Percentiles rank a stretch among this genome's conserved stretches.
Evolutionary conservation across 2,329 filamentous ascomycete species (phyloP).

Genomic region (Diplodia scrobiculata): DNA sequence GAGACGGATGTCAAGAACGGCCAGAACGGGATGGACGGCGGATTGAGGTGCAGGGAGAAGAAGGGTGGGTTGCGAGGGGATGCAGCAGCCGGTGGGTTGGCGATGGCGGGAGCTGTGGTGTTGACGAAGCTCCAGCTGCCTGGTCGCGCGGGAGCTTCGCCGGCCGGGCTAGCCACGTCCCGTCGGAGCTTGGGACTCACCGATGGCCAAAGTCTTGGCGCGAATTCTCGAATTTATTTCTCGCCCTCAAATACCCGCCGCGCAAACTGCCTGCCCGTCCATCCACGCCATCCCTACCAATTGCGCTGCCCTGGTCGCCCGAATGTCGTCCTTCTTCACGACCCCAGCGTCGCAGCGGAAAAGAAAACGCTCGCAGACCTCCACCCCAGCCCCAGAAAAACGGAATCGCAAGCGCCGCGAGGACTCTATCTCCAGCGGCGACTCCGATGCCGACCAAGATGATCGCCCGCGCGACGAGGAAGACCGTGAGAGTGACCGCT

Average conservation of each 20-base stretch:
- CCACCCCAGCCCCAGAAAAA: slow-evolving; percentile 62
- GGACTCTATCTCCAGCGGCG: slow-evolving; percentile 86
- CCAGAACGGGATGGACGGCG: background rate
- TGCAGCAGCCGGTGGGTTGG: background rate
- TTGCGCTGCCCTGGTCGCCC: slow-evolving; percentile 8
- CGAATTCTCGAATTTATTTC: slow-evolving; percentile 30
- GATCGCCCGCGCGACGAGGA: slow-evolving; percentile 51
- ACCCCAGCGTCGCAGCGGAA: slow-evolving; percentile 84
- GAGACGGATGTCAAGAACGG: background rate
- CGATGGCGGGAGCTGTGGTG: slow-evolving; percentile 24
- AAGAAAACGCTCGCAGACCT: slow-evolving; percentile 68
- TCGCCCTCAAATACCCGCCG: background rate
- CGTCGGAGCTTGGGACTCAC: slow-evolving; percentile 27
- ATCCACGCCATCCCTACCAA: background rate
- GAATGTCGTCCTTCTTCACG: slow-evolving; percentile 78
- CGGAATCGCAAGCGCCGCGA: slow-evolving; percentile 61
- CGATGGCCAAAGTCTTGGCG: slow-evolving; percentile 27
- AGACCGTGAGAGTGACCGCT: slow-evolving; percentile 59
- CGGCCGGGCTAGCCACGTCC: background rate
- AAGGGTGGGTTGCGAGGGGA: slow-evolving; percentile 2
- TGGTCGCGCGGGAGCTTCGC: slow-evolving; percentile 21
- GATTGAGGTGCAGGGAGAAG: background rate
- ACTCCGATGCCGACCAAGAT: slow-evolving; percentile 64
- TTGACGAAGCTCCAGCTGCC: slow-evolving; percentile 29
- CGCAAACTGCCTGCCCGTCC: background rate